Evolutionary conservation across 495 filamentous ascomycete genomes (phyloP).

Genomic region (Copromyces sp.): DNA sequence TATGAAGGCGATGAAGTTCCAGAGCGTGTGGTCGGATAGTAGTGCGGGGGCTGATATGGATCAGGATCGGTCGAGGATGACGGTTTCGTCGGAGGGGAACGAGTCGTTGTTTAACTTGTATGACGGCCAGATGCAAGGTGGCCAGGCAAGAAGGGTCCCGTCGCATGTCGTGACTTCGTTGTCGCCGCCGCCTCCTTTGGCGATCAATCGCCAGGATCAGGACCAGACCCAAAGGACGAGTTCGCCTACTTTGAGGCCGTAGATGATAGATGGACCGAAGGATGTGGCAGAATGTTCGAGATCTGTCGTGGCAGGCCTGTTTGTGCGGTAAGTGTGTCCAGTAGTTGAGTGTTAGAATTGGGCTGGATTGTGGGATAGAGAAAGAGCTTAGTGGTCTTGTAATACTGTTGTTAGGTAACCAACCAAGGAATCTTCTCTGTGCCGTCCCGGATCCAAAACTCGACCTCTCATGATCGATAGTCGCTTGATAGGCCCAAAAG

Average conservation of each 20-base stretch:
- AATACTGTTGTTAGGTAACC: not conserved
- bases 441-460: not conserved
- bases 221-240: not conserved
- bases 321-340: not conserved
- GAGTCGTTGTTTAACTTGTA: not conserved
- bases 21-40: not conserved
- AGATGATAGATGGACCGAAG: not conserved
- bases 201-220: not conserved
- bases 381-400: not conserved
- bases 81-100: not conserved
- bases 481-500: conserved; percentile 5
- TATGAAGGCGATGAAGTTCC: not conserved
- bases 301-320: not conserved
- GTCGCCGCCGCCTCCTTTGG: not conserved
- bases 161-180: not conserved
- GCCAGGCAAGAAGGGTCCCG: not conserved
- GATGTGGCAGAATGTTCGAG: not conserved
- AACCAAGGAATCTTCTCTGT: not conserved
- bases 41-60: not conserved
- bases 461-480: not conserved
- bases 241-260: not conserved
- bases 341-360: not conserved
- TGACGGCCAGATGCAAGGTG: not conserved
- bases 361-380: not conserved
- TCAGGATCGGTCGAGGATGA: not conserved